phyloP scores from a whole-genome alignment of 179 eudicot species.

The Silene vulgaris region DNA sequence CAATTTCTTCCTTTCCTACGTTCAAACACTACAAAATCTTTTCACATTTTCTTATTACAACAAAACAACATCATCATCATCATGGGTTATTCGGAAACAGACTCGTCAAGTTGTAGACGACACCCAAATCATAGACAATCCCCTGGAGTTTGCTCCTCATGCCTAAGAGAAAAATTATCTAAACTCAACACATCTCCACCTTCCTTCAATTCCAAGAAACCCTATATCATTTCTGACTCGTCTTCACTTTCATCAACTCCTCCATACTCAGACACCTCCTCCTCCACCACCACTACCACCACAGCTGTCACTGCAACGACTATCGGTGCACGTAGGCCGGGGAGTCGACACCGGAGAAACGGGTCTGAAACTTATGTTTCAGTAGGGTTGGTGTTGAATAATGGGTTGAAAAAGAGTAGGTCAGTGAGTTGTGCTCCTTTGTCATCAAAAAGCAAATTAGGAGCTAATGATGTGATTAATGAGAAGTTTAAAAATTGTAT shows the following conservation, averaged over 20 bases:
- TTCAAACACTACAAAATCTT: not conserved
- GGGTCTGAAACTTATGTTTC: constrained; percentile 38
- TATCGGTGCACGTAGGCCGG: not conserved
- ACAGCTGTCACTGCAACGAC: constrained; percentile 11
- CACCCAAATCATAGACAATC: constrained; percentile 34
- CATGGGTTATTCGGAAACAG: constrained; percentile 35
- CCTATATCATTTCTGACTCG: constrained; percentile 10
- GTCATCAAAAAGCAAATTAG: constrained; percentile 17
- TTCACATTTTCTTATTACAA: not conserved
- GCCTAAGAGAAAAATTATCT: constrained; percentile 33
- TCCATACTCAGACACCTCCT: constrained; percentile 22
- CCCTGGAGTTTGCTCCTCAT: constrained; percentile 42
- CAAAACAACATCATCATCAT: not conserved
- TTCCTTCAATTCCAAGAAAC: constrained; percentile 8
- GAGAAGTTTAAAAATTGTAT: constrained; percentile 17
- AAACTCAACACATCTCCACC: constrained; percentile 17
- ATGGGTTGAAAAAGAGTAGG: constrained; percentile 37
- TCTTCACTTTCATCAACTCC: constrained; percentile 28
- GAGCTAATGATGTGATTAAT: constrained; percentile 9
- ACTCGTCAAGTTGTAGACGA: constrained; percentile 32
- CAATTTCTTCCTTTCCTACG: not conserved
- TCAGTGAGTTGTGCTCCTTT: constrained; percentile 41
- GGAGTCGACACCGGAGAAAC: constrained; percentile 28
- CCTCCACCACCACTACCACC: constrained; percentile 19
- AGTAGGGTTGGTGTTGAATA: constrained; percentile 32